Conservation (phyloP, 2,329 filamentous ascomycete species). For the Arachnopeziza araneosa region DNA sequence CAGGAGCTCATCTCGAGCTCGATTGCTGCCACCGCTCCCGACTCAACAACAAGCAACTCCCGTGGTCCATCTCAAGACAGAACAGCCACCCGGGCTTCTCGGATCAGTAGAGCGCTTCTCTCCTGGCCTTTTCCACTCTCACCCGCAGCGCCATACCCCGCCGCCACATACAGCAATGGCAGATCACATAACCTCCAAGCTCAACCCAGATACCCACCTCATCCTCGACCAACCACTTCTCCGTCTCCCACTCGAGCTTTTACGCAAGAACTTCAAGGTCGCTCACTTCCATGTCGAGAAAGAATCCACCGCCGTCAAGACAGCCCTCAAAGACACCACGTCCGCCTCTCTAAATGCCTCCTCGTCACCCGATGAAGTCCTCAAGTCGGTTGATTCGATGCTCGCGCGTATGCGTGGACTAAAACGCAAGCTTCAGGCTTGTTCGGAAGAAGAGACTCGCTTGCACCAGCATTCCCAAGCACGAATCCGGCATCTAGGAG, state of each 20-base stretch:
- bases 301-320: conserved; percentile 58
- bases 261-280: conserved; percentile 89
- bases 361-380: conserved; percentile 65
- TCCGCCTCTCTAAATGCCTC: conserved; percentile 38
- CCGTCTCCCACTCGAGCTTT: conserved; percentile 85
- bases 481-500: conserved; percentile 73
- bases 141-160: neutral
- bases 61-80: neutral
- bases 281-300: conserved; percentile 73
- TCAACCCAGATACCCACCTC: conserved; percentile 71
- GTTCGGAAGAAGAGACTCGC: conserved; percentile 73
- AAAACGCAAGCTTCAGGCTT: conserved; percentile 76
- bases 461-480: conserved; percentile 72
- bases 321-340: conserved; percentile 56
- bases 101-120: too few relatives aligned
- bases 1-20: neutral
- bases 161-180: conserved; percentile 40
- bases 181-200: conserved; percentile 56
- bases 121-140: neutral
- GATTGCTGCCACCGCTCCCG: neutral
- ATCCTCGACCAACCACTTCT: conserved; percentile 89
- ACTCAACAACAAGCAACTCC: neutral
- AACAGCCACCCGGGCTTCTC: neutral
- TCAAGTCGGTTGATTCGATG: conserved; percentile 78
- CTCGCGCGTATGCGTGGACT: conserved; percentile 77